These are phyloP conservation scores for Prinsepia uniflora DNA, from an alignment of 306 rosid genomes.

Conservation along the genomic window DNA sequence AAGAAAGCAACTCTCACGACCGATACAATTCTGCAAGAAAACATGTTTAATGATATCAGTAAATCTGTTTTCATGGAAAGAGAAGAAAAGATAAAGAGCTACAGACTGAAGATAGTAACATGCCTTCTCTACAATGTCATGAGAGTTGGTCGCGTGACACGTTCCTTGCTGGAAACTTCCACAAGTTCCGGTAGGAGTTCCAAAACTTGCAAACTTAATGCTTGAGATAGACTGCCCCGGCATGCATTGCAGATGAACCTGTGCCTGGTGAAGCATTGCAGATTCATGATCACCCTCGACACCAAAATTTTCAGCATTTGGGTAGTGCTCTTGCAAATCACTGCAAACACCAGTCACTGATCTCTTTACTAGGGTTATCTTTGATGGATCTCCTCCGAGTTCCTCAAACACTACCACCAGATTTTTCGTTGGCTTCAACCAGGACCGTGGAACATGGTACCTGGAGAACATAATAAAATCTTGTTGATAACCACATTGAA, in stretches of 20 bases:
- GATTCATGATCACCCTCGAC: slow-evolving; percentile 24
- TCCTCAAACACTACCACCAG: slow-evolving; percentile 79
- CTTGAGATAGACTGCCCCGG: slow-evolving; percentile 37
- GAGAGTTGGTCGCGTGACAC: slow-evolving; percentile 40
- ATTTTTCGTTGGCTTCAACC: slow-evolving; percentile 85
- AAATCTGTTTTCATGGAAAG: not conserved
- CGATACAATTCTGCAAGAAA: slow-evolving; percentile 32
- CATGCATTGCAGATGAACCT: slow-evolving; percentile 30
- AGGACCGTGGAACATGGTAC: slow-evolving; percentile 94
- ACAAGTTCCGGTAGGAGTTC: slow-evolving; percentile 37
- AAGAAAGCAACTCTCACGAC: slow-evolving; percentile 36
- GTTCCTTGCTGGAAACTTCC: slow-evolving; percentile 37
- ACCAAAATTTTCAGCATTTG: slow-evolving; percentile 13
- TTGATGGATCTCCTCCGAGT: slow-evolving; percentile 84
- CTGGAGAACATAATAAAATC: slow-evolving; percentile 36
- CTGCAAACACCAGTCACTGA: slow-evolving; percentile 36
- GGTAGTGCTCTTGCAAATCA: slow-evolving; percentile 34
- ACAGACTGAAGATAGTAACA: slow-evolving; percentile 2
- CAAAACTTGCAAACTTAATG: slow-evolving; percentile 41
- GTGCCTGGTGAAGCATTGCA: slow-evolving; percentile 16
- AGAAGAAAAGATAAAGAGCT: not conserved
- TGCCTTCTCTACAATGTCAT: slow-evolving; percentile 33
- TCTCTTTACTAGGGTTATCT: slow-evolving; percentile 61
- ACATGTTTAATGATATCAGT: not conserved
- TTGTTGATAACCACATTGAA: not conserved